A percentile compares a stretch with the other conserved stretches of the same genome.
These are phyloP conservation scores for Begonia loranthoides DNA, from an alignment of 306 rosid genomes.

Conservation along the genomic window DNA sequence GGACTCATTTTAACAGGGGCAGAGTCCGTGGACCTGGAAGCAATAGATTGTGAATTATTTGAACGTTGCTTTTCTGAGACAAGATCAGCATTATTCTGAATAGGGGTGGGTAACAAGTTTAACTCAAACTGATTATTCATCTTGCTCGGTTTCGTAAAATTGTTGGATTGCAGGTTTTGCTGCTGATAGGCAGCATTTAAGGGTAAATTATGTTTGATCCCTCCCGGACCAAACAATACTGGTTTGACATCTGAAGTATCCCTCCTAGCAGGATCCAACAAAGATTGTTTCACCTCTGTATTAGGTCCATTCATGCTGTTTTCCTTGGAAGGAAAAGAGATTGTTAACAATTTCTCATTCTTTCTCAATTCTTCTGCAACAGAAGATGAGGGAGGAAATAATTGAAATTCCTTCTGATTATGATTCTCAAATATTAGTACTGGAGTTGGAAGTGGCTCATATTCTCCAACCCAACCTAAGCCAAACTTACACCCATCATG, in stretches of 20 bases:
- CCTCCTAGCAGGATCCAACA: too few species aligned
- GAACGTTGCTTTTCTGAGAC: conserved; percentile 33
- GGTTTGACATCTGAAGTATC: conserved; percentile 32
- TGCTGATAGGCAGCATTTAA: conserved; percentile 30
- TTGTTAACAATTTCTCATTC: conserved; percentile 31
- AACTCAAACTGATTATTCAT: conserved; percentile 59
- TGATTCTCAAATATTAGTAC: conserved; percentile 47
- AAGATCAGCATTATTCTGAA: conserved; percentile 37
- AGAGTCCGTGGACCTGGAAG: conserved; percentile 51
- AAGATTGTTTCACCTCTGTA: too few species aligned
- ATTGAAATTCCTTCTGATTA: too few species aligned
- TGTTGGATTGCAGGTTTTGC: conserved; percentile 32
- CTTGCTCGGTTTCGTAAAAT: conserved; percentile 37
- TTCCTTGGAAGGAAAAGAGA: conserved; percentile 27
- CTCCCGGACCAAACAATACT: conserved; percentile 34
- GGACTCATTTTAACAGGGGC: conserved; percentile 30
- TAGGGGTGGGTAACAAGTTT: conserved; percentile 46
- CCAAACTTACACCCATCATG: conserved; percentile 84
- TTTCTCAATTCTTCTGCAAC: background rate
- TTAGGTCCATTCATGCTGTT: conserved; percentile 25
- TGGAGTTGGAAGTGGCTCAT: conserved; percentile 94
- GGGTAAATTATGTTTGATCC: conserved; percentile 22
- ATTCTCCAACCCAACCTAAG: conserved; percentile 98
- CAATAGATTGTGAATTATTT: conserved; percentile 31
- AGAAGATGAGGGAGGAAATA: too few species aligned